Evolutionary conservation across 202 grass and related monocot genomes (phyloP), one percentile per base, ranked within the genome.

Genomic region (Zizania palustris): DNA sequence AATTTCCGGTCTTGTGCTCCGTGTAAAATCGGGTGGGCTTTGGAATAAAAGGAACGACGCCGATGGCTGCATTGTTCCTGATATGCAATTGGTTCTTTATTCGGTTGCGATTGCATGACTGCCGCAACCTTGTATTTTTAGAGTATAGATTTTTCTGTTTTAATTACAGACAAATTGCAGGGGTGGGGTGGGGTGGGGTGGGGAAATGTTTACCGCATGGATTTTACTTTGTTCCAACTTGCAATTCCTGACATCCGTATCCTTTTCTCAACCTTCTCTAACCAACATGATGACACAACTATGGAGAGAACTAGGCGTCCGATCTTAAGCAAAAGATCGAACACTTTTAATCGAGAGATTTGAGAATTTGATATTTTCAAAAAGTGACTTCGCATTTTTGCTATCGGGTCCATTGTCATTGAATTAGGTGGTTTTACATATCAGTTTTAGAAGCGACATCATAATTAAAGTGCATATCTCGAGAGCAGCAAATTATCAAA

Each of bases 1-100:
- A 20, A 61, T 41, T 48, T 48, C 15, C 10, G 16, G 51, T 61
- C 41, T 67, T 41, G 56, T 41, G 56, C 65, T 72, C 16, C 48
- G 71, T 81, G 86, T 81, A 88, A 81, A 85, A 67, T 77, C 39
- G 46, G 62, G 60, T 73, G 39, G 11, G 46, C 71, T 75, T 22
- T 60, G 59, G 43, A 85, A 77, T 77, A 88, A 85, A 80, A 60
- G 80, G 81, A 75, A 45, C 72, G 64, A 7, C 71, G 42, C 21
- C 15, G 11, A 45, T 48, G 40, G 75, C 55, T 54, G 45, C 18
- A 35, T 74, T 74, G 40, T 65, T 71, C 63, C 36, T 28, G 22
- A 55, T 66, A 81, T 71, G 48, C 41, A 71, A 45, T 80, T 79
- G 64, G 69, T 80, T 83, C 63, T 13, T 70, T 80, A 35, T 53